Percentiles rank a stretch among this genome's conserved stretches.
phyloP scores from a whole-genome alignment of 2,329 filamentous ascomycete genomes.

The Talaromyces sp. region DNA sequence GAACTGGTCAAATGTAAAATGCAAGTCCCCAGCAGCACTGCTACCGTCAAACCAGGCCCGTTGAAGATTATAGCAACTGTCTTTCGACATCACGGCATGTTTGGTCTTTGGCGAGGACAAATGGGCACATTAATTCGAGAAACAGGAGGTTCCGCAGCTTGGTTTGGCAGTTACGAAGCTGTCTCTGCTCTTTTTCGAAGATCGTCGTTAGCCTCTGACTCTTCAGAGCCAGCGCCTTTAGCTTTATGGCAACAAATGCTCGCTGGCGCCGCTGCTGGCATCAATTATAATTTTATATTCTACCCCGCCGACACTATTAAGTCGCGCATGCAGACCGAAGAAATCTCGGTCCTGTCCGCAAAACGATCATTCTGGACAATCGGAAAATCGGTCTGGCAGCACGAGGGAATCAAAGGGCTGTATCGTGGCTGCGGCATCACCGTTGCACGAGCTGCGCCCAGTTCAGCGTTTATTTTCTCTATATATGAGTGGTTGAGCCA shows the following conservation, averaged over 20 bases:
- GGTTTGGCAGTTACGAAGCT: conserved; percentile 91
- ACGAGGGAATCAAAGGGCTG: conserved; percentile 77
- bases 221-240: conserved; percentile 47
- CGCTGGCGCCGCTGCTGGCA: conserved; percentile 81
- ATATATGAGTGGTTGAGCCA: conserved; percentile 84
- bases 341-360: conserved; percentile 48
- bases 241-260: conserved; percentile 83
- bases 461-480: conserved; percentile 97
- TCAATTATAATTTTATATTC: conserved; percentile 95
- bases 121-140: conserved; percentile 90
- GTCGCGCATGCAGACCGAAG: conserved; percentile 89
- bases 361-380: conserved; percentile 70
- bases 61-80: conserved; percentile 72
- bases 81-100: conserved; percentile 75
- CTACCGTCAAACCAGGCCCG: conserved; percentile 54
- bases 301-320: conserved; percentile 98
- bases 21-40: conserved; percentile 63
- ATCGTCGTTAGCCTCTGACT: conserved; percentile 24
- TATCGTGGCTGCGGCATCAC: conserved; percentile 97
- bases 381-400: conserved; percentile 69
- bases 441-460: conserved; percentile 79
- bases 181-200: conserved; percentile 67
- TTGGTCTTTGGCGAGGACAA: conserved; percentile 93
- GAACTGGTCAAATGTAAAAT: conserved; percentile 99
- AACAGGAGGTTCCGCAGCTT: conserved; percentile 86